Evolutionary conservation across 2,329 filamentous ascomycete species (phyloP).

Genomic region (Nemania abortiva): DNA sequence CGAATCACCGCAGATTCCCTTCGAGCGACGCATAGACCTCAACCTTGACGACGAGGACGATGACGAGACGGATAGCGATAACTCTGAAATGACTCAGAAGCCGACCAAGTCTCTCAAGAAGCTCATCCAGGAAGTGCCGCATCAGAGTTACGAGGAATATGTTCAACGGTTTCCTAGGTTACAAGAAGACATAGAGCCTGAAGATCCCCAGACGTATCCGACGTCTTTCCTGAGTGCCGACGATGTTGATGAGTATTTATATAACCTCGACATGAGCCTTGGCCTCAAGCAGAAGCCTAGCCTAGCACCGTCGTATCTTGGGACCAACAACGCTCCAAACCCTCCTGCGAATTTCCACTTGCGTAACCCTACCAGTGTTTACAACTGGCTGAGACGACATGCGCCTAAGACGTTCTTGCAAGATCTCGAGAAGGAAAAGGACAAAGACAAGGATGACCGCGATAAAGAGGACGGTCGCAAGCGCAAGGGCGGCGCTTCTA

Average conservation of each 20-base stretch:
- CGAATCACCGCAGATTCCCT: slow-evolving; percentile 80
- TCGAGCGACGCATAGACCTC: slow-evolving; percentile 80
- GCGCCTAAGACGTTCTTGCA: slow-evolving; percentile 88
- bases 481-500: slow-evolving; percentile 51
- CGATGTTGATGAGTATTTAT: slow-evolving; percentile 80
- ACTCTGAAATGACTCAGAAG: slow-evolving; percentile 54
- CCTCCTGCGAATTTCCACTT: slow-evolving; percentile 63
- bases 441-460: slow-evolving; percentile 54
- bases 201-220: slow-evolving; percentile 67
- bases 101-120: slow-evolving; percentile 63
- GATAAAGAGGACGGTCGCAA: slow-evolving; percentile 53
- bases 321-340: slow-evolving; percentile 51
- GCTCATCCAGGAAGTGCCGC: slow-evolving; percentile 66
- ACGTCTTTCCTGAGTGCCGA: slow-evolving; percentile 75
- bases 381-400: slow-evolving; percentile 93
- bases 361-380: slow-evolving; percentile 89
- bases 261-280: slow-evolving; percentile 69
- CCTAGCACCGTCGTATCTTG: slow-evolving; percentile 63
- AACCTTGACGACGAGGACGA: slow-evolving; percentile 59
- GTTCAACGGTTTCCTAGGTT: slow-evolving; percentile 73
- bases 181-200: slow-evolving; percentile 62
- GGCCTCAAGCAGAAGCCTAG: slow-evolving; percentile 60
- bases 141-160: slow-evolving; percentile 64
- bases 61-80: slow-evolving; percentile 56
- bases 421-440: slow-evolving; percentile 71